Percentiles rank a stretch among this genome's conserved stretches.
phyloP scores from a whole-genome alignment of 1,284 basidiomycete species.

The Moesziomyces antarcticus region DNA sequence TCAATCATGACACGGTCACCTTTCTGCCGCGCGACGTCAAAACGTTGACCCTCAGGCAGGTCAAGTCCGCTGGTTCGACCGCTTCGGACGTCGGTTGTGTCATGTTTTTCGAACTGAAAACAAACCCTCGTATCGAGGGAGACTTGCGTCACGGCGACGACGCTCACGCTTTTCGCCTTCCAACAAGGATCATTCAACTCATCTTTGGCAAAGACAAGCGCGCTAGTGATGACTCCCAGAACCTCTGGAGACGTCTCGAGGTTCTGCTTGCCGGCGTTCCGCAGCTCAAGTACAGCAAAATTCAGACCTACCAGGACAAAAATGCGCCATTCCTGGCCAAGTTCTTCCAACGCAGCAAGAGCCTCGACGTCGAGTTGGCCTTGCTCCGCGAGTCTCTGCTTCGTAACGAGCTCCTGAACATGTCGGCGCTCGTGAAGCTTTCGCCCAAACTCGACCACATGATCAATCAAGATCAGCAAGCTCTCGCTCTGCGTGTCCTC shows the following conservation, averaged over 20 bases:
- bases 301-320: constrained; percentile 9
- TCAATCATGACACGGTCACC: background rate
- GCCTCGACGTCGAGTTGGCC: constrained; percentile 20
- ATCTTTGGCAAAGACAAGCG: constrained; percentile 1
- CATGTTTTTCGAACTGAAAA: constrained; percentile 24
- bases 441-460: constrained; percentile 1
- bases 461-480: constrained; percentile 4
- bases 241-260: background rate
- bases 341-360: constrained; percentile 22
- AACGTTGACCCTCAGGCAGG: background rate
- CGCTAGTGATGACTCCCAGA: background rate
- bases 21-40: constrained; percentile 30
- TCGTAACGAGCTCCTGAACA: constrained; percentile 28
- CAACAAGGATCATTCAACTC: constrained; percentile 7
- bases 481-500: constrained; percentile 13
- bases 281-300: background rate
- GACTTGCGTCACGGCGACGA: background rate
- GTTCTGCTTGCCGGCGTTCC: constrained; percentile 4
- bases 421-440: constrained; percentile 12
- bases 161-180: constrained; percentile 2
- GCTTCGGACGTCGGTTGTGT: background rate
- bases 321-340: constrained; percentile 1
- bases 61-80: background rate
- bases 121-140: constrained; percentile 9
- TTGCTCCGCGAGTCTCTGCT: constrained; percentile 31